Conservation (phyloP, 139 green algal species). For the Haematococcus sp. region DNA sequence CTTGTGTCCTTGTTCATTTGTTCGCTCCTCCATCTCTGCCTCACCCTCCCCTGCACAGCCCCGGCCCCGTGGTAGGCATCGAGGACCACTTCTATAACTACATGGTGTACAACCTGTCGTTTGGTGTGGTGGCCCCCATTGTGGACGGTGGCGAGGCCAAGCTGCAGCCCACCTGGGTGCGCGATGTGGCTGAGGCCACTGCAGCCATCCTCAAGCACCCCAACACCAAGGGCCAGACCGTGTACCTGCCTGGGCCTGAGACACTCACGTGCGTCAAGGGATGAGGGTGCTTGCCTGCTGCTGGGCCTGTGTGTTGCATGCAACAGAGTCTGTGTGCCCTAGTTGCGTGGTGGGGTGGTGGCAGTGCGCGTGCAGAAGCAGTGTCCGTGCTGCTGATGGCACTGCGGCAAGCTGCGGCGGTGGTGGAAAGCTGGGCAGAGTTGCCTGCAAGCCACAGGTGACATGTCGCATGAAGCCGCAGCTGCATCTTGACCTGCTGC, state of each 20-base stretch:
- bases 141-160: constrained; percentile 64
- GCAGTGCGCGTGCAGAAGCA: too few species aligned
- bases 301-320: too few species aligned
- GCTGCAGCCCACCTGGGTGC: constrained; percentile 54
- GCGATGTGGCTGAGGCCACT: constrained; percentile 49
- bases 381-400: too few species aligned
- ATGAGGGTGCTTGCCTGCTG: constrained; percentile 2
- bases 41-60: too few species aligned
- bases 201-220: constrained; percentile 47
- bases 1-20: neutral
- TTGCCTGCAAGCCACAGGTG: too few species aligned
- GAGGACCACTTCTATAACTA: constrained; percentile 94
- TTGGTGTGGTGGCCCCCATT: constrained; percentile 64
- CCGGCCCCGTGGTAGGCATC: constrained; percentile 76
- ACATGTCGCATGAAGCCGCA: too few species aligned
- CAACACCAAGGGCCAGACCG: constrained; percentile 72
- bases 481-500: too few species aligned
- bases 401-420: too few species aligned
- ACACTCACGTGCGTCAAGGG: constrained; percentile 58
- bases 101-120: constrained; percentile 61
- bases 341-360: neutral
- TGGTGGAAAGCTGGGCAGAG: too few species aligned
- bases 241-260: constrained; percentile 86
- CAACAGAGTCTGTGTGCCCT: neutral
- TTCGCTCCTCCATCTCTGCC: constrained; percentile 15